A percentile compares a stretch with the other conserved stretches of the same genome.
phyloP scores from a whole-genome alignment of 1,139 yeast genomes.

The Groenewaldozyma sp. region DNA sequence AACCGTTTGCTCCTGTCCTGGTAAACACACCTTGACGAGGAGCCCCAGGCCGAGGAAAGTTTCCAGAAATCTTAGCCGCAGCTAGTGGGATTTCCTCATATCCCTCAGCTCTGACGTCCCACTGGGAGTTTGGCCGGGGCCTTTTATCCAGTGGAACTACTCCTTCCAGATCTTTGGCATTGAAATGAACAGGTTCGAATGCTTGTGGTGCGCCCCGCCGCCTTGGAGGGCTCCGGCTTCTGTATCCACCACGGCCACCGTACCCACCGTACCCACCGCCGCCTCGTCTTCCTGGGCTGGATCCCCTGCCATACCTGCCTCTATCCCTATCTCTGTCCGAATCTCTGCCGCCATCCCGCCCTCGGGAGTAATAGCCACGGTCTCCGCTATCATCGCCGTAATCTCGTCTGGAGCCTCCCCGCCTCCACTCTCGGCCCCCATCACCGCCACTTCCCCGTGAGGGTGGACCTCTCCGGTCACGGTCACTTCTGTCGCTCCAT shows the following conservation, averaged over 20 bases:
- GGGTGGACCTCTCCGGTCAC: slow-evolving; percentile 3
- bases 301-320: neutral
- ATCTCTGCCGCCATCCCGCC: slow-evolving; percentile 5
- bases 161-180: slow-evolving; percentile 23
- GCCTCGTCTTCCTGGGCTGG: slow-evolving; percentile 1
- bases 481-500: neutral
- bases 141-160: slow-evolving; percentile 39
- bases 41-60: slow-evolving; percentile 70
- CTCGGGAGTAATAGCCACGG: slow-evolving; percentile 2
- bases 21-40: slow-evolving; percentile 34
- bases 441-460: too few species aligned
- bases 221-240: slow-evolving; percentile 9
- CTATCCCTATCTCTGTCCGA: slow-evolving; percentile 6
- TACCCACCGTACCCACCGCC: slow-evolving; percentile 7
- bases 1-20: slow-evolving; percentile 5
- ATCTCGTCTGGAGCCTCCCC: slow-evolving; percentile 2
- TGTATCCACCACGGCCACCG: too few species aligned
- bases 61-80: slow-evolving; percentile 72
- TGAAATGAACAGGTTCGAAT: neutral
- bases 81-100: slow-evolving; percentile 71
- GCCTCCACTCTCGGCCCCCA: too few species aligned
- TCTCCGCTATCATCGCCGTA: slow-evolving; percentile 4
- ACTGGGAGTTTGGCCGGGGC: slow-evolving; percentile 42
- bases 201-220: slow-evolving; percentile 4
- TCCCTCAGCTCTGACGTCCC: slow-evolving; percentile 73